phyloP scores from a whole-genome alignment of 1,284 basidiomycete genomes.

The Grifola frondosa region DNA sequence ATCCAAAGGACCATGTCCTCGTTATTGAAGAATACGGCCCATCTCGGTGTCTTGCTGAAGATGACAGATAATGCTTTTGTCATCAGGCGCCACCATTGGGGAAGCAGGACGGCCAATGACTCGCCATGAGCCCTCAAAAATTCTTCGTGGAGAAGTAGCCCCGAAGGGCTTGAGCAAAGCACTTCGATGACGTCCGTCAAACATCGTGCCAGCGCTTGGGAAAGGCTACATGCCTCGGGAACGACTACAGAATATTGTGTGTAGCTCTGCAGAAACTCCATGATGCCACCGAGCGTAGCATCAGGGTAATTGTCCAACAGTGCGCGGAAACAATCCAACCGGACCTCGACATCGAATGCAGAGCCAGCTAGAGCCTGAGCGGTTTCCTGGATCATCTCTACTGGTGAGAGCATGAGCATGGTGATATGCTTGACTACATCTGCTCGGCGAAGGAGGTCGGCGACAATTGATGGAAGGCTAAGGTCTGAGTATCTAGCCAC shows the following conservation, averaged over 20 bases:
- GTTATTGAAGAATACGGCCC: slow-evolving; percentile 79
- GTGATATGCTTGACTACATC: slow-evolving; percentile 59
- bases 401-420: slow-evolving; percentile 77
- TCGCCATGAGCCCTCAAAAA: slow-evolving; percentile 54
- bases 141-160: slow-evolving; percentile 56
- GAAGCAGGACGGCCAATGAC: slow-evolving; percentile 52
- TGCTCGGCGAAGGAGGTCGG: slow-evolving; percentile 51
- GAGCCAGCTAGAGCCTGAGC: slow-evolving; percentile 77
- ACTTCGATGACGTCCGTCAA: slow-evolving; percentile 89
- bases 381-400: slow-evolving; percentile 68
- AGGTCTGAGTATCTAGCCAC: slow-evolving; percentile 65
- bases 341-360: slow-evolving; percentile 83
- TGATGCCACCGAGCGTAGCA: slow-evolving; percentile 68
- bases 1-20: slow-evolving; percentile 93
- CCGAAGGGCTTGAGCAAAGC: slow-evolving; percentile 72
- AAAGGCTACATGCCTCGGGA: slow-evolving; percentile 83
- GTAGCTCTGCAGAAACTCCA: slow-evolving; percentile 66
- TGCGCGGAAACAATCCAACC: slow-evolving; percentile 81
- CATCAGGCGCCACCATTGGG: slow-evolving; percentile 84
- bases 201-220: slow-evolving; percentile 87
- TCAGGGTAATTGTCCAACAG: slow-evolving; percentile 67
- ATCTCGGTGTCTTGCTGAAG: slow-evolving; percentile 78
- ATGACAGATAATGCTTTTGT: slow-evolving; percentile 77
- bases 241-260: slow-evolving; percentile 58
- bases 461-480: slow-evolving; percentile 47